Percentiles rank a stretch among this genome's conserved stretches.
phyloP scores from a whole-genome alignment of 495 filamentous ascomycete genomes.

The Penicillium canescens region DNA sequence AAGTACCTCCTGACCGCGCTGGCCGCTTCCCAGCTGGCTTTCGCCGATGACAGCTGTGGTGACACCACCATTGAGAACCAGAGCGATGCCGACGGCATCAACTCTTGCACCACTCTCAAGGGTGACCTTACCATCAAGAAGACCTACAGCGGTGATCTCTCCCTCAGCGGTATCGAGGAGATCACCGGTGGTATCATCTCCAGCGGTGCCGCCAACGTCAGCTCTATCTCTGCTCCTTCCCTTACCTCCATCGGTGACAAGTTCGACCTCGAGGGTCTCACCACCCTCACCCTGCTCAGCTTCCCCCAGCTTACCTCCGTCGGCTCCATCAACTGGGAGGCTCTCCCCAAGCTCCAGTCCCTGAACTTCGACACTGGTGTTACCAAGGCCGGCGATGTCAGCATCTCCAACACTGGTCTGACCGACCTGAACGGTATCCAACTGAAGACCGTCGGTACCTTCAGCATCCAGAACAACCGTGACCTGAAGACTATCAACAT shows the following conservation, averaged over 20 bases:
- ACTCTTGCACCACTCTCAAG: constrained; percentile 64
- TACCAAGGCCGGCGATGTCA: constrained; percentile 61
- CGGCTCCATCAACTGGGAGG: constrained; percentile 64
- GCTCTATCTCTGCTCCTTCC: constrained; percentile 49
- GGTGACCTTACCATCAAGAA: constrained; percentile 69
- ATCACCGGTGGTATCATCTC: constrained; percentile 71
- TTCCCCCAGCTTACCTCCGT: constrained; percentile 64
- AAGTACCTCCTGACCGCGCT: constrained; percentile 73
- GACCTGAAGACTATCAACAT: constrained; percentile 68
- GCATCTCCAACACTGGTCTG: constrained; percentile 82
- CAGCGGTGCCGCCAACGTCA: constrained; percentile 59
- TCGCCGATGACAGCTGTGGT: constrained; percentile 40
- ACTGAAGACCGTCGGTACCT: constrained; percentile 56
- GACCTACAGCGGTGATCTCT: constrained; percentile 48
- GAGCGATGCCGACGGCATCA: constrained; percentile 69
- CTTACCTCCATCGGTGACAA: constrained; percentile 55
- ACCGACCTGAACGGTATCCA: constrained; percentile 74
- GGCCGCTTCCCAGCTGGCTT: constrained; percentile 62
- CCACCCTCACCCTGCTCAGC: constrained; percentile 60
- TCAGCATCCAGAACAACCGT: constrained; percentile 83
- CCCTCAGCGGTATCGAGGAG: constrained; percentile 44
- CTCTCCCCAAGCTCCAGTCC: constrained; percentile 68
- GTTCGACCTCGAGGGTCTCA: constrained; percentile 68
- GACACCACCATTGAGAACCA: constrained; percentile 62
- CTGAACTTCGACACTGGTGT: constrained; percentile 67